Conservation (phyloP, 2,329 filamentous ascomycete genomes). For the Xylariaceae sp. region DNA sequence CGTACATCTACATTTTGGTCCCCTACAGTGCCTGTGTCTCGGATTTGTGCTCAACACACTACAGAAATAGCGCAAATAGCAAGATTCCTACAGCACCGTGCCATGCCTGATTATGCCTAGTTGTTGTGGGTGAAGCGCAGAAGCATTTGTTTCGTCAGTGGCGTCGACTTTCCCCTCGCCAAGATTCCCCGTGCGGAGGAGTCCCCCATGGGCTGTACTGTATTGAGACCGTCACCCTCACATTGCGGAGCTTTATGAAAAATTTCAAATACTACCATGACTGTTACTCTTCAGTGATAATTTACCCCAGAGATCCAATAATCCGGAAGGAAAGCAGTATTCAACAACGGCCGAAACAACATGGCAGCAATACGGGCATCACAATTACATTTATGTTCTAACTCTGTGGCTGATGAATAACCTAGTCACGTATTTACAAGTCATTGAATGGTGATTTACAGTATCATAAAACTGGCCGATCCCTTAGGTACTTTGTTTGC, state of each 20-base stretch:
- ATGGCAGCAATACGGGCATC: too few relatives aligned
- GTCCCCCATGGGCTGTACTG: conserved; percentile 9
- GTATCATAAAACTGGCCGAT: too few relatives aligned
- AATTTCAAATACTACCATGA: conserved; percentile 19
- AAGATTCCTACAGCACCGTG: conserved; percentile 5
- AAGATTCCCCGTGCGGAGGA: conserved; percentile 20
- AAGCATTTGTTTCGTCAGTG: conserved; percentile 16
- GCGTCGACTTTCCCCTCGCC: conserved; percentile 4
- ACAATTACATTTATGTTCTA: too few relatives aligned
- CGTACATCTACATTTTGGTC: too few relatives aligned
- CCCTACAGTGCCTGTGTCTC: too few relatives aligned
- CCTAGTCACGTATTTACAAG: too few relatives aligned
- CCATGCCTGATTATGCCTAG: background rate
- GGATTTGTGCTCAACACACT: too few relatives aligned
- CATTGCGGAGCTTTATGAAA: conserved; percentile 2
- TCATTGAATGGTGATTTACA: too few relatives aligned
- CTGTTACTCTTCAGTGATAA: background rate
- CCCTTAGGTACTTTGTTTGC: too few relatives aligned
- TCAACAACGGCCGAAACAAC: too few relatives aligned
- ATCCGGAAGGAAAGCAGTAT: too few relatives aligned
- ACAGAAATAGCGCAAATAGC: background rate
- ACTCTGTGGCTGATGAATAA: too few relatives aligned
- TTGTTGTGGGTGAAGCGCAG: background rate
- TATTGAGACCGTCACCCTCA: conserved; percentile 1
- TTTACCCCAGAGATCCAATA: background rate